Evolutionary conservation across 768 basidiomycete genomes (phyloP), one percentile per base, ranked within the genome.

Genomic region (Naematelia aurantialba): DNA sequence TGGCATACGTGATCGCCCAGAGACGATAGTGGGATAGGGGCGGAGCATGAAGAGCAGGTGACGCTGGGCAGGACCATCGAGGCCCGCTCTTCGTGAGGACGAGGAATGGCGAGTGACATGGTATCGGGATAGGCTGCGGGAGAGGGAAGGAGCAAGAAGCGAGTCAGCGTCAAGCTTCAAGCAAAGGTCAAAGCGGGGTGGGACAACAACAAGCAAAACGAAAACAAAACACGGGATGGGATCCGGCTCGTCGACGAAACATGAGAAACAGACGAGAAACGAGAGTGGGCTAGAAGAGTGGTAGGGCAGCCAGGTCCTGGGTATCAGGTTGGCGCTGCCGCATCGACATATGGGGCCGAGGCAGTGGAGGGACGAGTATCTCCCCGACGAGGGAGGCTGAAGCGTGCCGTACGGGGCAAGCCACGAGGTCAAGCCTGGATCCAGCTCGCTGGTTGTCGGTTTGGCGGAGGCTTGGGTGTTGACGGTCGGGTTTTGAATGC

Each of bases 1-100:
- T 80, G 63, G 76, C 91, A 96, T 72, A 85, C 79, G 72, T 94
- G 91, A 61, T 89, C 87, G 34, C 85, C 85, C 31, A 94, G 84
- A 47, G 85, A 81, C 48, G 81, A 78, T 31, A 94, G 81, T 29
- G 87, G 85, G 39, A 96, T 88, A 1, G 83, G 84, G 8, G 80
- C 79, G 66, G 80, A 79, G 73, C 91, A 96, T 27, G 79, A 86
- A 1, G 89, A 89, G 76, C 91, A 96, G 74, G 87, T 93, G 60
- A 92, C 87, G 1, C 85, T 81, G 4, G 91, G 89, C 10, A 94
- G 81, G 50, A 87, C 76, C 75, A 89, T 85, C 22, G 89, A 89
- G n/a, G 83, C 81, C n/a, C 84, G 78, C 45, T 76, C 78, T 45
- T 62, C 64, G 12, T 61, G 60, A 5, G 58, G 56, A 25, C 61